These are phyloP conservation scores for Avicennia marina DNA, from an alignment of 257 asterid genomes.

Conservation along the genomic window DNA sequence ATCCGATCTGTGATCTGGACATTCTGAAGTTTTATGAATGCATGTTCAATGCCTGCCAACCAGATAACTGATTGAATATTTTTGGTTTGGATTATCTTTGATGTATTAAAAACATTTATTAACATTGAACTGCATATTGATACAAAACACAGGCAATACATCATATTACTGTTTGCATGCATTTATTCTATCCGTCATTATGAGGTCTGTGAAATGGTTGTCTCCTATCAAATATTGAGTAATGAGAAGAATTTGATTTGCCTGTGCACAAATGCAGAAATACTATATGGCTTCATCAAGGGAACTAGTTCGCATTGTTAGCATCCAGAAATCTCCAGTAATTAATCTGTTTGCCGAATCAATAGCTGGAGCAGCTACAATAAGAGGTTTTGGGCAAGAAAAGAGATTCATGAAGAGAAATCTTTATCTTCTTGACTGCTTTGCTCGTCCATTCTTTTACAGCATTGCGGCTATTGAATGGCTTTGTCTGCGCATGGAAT, in stretches of 20 bases:
- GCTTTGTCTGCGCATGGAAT: constrained; percentile 98
- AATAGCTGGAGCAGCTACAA: constrained; percentile 95
- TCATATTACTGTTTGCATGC: too few species aligned
- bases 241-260: neutral
- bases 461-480: constrained; percentile 98
- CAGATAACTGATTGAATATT: too few species aligned
- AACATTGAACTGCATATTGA: too few species aligned
- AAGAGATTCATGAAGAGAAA: constrained; percentile 98
- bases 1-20: too few species aligned
- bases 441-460: constrained; percentile 97
- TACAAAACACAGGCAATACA: too few species aligned
- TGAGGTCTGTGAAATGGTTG: too few species aligned
- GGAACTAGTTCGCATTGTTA: constrained; percentile 94
- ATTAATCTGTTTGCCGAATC: constrained; percentile 95
- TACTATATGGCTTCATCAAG: constrained; percentile 99
- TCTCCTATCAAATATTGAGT: too few species aligned
- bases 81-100: too few species aligned
- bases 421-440: constrained; percentile 94
- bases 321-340: constrained; percentile 97
- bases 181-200: too few species aligned
- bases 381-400: constrained; percentile 98
- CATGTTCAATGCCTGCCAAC: too few species aligned
- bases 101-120: too few species aligned
- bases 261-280: constrained; percentile 53
- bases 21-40: too few species aligned